A percentile compares a stretch with the other conserved stretches of the same genome.
These are phyloP conservation scores for Boletellus sp. DNA, from an alignment of 768 basidiomycete genomes.

Conservation along the genomic window DNA sequence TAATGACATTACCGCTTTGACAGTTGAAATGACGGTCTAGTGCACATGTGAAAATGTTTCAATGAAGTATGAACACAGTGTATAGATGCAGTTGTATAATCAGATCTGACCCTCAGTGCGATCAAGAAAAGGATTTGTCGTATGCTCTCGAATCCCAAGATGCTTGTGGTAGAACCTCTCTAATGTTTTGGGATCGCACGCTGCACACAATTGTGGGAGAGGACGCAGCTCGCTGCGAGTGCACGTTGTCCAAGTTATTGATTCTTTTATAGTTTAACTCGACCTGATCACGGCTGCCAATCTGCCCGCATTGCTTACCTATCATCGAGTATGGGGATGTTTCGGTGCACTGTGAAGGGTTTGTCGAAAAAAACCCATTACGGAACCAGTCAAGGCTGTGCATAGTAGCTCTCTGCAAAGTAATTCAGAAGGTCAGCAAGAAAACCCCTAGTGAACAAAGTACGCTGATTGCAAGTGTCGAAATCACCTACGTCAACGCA, in stretches of 20 bases:
- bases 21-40: no score
- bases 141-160: constrained; percentile 16
- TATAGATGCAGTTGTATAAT: no score
- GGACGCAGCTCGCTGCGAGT: constrained; percentile 28
- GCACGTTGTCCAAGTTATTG: constrained; percentile 27
- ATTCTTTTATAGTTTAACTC: constrained; percentile 22
- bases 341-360: constrained; percentile 4
- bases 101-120: constrained; percentile 5
- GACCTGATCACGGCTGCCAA: constrained; percentile 23
- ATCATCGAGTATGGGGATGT: constrained; percentile 18
- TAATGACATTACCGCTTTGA: no score
- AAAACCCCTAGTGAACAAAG: no score
- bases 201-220: constrained; percentile 15
- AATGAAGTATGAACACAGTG: no score
- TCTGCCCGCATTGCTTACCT: constrained; percentile 24
- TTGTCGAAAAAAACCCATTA: constrained; percentile 15
- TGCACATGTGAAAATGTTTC: constrained; percentile 9
- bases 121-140: constrained; percentile 17
- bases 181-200: constrained; percentile 31
- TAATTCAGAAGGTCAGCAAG: no score
- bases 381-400: background rate
- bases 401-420: constrained; percentile 12
- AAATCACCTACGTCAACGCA: background rate
- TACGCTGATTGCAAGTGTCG: background rate
- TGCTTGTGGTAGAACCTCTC: constrained; percentile 21